Evolutionary conservation across 106 monocot species (phyloP).

Genomic region (Phalaenopsis aphrodite): DNA sequence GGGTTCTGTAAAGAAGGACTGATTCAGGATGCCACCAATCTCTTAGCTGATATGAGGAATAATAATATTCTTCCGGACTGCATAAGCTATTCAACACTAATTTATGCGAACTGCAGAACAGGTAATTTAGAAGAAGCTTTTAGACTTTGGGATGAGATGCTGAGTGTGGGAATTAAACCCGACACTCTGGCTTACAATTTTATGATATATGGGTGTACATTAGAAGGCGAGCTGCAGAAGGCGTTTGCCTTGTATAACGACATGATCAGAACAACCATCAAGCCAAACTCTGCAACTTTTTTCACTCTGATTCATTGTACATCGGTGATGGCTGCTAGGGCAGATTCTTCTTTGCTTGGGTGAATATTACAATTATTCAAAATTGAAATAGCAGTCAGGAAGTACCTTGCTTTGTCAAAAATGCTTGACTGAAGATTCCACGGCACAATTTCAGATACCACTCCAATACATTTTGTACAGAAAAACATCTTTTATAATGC

Average conservation of each 20-base stretch:
- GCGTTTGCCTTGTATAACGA: conserved; percentile 51
- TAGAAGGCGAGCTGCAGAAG: conserved; percentile 40
- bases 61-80: conserved; percentile 59
- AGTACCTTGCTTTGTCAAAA: too few relatives aligned
- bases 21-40: conserved; percentile 38
- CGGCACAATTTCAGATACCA: not conserved
- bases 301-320: conserved; percentile 37
- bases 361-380: conserved; percentile 1
- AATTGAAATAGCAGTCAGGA: not conserved
- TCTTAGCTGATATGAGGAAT: conserved; percentile 45
- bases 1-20: conserved; percentile 59
- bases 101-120: conserved; percentile 47
- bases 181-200: conserved; percentile 73
- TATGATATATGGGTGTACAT: conserved; percentile 67
- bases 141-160: conserved; percentile 77
- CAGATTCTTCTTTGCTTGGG: conserved; percentile 1
- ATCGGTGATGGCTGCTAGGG: conserved; percentile 19
- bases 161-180: conserved; percentile 48
- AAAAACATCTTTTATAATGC: not conserved
- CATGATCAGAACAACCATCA: conserved; percentile 36
- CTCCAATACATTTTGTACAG: not conserved
- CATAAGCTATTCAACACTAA: conserved; percentile 74
- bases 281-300: conserved; percentile 45
- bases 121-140: conserved; percentile 59
- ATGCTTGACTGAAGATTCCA: not conserved